Base-by-base conservation (phyloP, 2,329 filamentous ascomycete genomes). In the Stagonosporopsis rhizophila region DNA sequence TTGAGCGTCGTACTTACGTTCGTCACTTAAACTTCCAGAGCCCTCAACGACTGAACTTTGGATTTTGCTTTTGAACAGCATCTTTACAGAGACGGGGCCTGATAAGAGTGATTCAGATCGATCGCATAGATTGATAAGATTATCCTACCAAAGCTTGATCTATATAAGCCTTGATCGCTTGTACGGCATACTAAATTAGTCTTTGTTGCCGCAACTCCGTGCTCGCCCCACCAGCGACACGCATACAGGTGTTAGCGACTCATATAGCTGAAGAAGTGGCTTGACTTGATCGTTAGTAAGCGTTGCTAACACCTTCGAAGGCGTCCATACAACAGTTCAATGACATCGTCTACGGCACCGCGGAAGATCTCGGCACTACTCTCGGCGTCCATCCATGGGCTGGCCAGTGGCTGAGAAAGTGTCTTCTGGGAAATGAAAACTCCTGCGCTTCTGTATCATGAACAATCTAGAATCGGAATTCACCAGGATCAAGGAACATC, bases 91-190 rank as follows among this genome's bases (percentile, higher is more conserved):
- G 4, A 41, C 14, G 15, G 6, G 17, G 25, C 34, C 27, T 41
- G 46, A 25, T 41, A 23, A 25, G 15, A 34, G 14, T 4, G 27
- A 25, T 22, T 17, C 7, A 11, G 27, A 32, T 25, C 14, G 6
- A 41, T 49, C 27, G 37, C 19, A 41, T 9, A 32, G 37, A 41
- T 41, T 34, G 46, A 49, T 34, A 34, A 41, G 46, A 49, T 41
- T 41, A 19, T 37, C 19, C 32, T 23, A n/a, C n/a, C 19, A 14
- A 41, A 34, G 25, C 46, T 49, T 49, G 8, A 1, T 34, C 15
- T 19, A 37, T 49, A 49, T 34, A 49, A 49, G 46, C 27, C 19
- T 41, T 25, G 27, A 41, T 19, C 27, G 46, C 46, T 49, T 41
- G 37, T 34, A 9, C 37, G 37, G 37, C 37, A 49, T 49, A 28